Base-by-base conservation (phyloP, 2,329 filamentous ascomycete genomes). In the Aspergillus aculeatus region DNA sequence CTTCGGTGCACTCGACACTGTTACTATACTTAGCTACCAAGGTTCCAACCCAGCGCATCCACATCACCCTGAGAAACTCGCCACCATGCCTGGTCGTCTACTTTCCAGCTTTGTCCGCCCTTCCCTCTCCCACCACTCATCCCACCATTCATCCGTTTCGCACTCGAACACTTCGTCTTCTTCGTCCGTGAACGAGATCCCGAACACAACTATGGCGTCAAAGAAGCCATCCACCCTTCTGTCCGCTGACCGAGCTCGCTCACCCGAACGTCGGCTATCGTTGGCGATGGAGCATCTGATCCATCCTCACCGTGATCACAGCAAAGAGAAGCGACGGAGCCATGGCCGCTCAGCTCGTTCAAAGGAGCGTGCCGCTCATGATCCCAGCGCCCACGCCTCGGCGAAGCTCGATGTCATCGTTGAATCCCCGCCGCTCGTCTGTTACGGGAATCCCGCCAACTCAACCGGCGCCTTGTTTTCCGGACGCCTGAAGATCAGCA, bases 391-490 rank as follows among this genome's bases (percentile, higher is more conserved):
- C 7, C 67, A 72, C 38, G 76, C 79, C 52, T 74, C 81, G 2
- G 82, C 83, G 54, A 83, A 80, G 63, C 75, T 89, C 64, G 80
- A 83, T 60, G 80, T 89, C 68, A 75, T 82, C 67, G 89, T 97
- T 64, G 93, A 97, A 80, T 96, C 91, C 12, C 92, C 92, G 1
- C 93, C 93, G 2, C 83, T 94, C 19, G 85, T 97, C 50, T 89
- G 96, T 77, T 91, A 95, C 70, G 92, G 92, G 63, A 81, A 84
- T 24, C 82, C 90, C 0, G 83, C 87, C 62, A 83, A 85, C 66
- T 96, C 92, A 68, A 89, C 89, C 2, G 94, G 94, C 58, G 92
- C 92, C 6, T 81, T 97, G 61, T 85, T 97, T 54, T 96, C 92
- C 1, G 92, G 92, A 31, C 90, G 92, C 73, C 80, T 98, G 67